Percentiles rank a stretch among this genome's conserved stretches.
phyloP scores from a whole-genome alignment of 2,329 filamentous ascomycete species.

The Ophiostoma fasciatum region DNA sequence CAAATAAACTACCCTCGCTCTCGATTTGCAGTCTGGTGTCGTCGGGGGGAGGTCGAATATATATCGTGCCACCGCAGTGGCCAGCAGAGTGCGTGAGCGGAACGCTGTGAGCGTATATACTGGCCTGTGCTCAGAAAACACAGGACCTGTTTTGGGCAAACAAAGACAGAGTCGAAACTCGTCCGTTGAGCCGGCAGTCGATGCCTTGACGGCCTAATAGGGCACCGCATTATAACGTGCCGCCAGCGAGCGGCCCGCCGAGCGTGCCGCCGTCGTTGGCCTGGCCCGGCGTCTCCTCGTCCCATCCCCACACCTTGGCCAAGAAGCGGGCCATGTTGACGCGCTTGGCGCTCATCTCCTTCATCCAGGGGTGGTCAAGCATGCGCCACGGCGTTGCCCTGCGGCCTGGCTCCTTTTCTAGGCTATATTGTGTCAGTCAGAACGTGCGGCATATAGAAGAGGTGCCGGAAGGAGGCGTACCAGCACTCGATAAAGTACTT shows the following conservation, averaged over 20 bases:
- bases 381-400: conserved; percentile 95
- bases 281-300: conserved; percentile 23
- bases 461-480: conserved; percentile 39
- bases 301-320: conserved; percentile 93
- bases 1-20: too few relatives aligned
- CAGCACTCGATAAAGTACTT: conserved; percentile 99
- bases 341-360: conserved; percentile 87
- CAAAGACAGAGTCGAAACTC: too few relatives aligned
- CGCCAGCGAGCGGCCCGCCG: conserved; percentile 4
- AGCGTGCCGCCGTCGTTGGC: conserved; percentile 5
- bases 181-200: too few relatives aligned
- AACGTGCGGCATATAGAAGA: conserved; percentile 4
- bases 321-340: conserved; percentile 97
- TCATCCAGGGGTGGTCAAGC: conserved; percentile 98
- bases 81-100: too few relatives aligned
- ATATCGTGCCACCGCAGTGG: too few relatives aligned
- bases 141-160: too few relatives aligned
- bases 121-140: too few relatives aligned
- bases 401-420: conserved; percentile 62
- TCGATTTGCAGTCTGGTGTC: too few relatives aligned
- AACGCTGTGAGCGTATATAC: too few relatives aligned
- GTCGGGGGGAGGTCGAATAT: too few relatives aligned
- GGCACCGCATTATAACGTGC: conserved; percentile 1
- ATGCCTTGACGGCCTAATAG: too few relatives aligned
- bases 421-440: too few relatives aligned